Percentiles rank a stretch among this genome's conserved stretches.
Conservation (phyloP, 805 yeast species). For the Wickerhamia fluorescens region DNA sequence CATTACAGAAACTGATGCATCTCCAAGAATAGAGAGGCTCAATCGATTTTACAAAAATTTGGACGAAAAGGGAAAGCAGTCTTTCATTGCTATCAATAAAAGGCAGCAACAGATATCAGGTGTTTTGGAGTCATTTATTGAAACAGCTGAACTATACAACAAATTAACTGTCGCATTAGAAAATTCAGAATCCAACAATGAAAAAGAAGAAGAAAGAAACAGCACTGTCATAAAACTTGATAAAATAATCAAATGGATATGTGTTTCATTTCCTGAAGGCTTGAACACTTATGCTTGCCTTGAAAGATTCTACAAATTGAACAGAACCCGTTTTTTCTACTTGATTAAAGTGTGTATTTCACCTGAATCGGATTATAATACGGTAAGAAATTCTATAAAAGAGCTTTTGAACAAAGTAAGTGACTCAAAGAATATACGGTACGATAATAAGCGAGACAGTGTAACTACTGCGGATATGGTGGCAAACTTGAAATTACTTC, state of each 20-base stretch:
- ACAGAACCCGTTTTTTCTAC: conserved; percentile 53
- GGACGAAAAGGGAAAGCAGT: conserved; percentile 49
- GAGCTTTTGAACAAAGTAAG: conserved; percentile 53
- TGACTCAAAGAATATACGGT: conserved; percentile 43
- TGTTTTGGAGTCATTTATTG: conserved; percentile 44
- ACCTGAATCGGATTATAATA: conserved; percentile 51
- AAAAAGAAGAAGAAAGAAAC: conserved; percentile 3
- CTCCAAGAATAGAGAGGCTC: conserved; percentile 46
- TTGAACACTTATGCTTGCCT: conserved; percentile 44
- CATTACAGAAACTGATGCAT: conserved; percentile 34
- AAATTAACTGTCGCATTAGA: too few relatives aligned
- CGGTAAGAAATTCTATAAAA: conserved; percentile 53
- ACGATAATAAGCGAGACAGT: conserved; percentile 18
- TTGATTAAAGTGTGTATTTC: conserved; percentile 49
- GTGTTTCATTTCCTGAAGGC: conserved; percentile 48
- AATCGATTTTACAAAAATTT: conserved; percentile 42
- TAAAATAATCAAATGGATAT: conserved; percentile 56
- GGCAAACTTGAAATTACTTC: conserved; percentile 46
- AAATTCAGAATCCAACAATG: too few relatives aligned
- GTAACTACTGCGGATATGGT: conserved; percentile 45
- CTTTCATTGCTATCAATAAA: conserved; percentile 62
- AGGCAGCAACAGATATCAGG: conserved; percentile 58
- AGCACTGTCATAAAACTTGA: conserved; percentile 32
- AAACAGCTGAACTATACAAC: conserved; percentile 38
- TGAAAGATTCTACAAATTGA: conserved; percentile 44